phyloP scores from a whole-genome alignment of 1,284 basidiomycete genomes.

The Rhizoctonia solani region DNA sequence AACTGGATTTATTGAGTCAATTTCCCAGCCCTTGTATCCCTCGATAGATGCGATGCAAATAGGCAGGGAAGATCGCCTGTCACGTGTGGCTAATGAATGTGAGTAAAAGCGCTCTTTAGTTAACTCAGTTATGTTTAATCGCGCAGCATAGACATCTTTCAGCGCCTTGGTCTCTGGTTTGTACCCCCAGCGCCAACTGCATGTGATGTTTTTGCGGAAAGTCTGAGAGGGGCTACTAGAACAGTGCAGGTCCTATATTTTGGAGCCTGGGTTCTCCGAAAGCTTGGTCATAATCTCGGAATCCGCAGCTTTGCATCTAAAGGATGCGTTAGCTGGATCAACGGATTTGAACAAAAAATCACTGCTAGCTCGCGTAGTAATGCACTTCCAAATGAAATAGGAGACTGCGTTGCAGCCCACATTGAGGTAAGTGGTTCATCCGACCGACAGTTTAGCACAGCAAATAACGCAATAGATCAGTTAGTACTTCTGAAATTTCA shows the following conservation, averaged over 20 bases:
- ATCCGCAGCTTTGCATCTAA: background rate
- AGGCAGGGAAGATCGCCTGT: too few species aligned
- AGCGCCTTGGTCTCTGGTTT: background rate
- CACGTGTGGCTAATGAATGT: too few species aligned
- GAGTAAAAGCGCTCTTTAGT: too few species aligned
- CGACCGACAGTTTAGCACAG: background rate
- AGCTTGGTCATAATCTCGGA: background rate
- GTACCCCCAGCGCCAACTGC: background rate
- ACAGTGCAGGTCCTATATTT: constrained; percentile 2
- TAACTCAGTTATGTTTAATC: too few species aligned
- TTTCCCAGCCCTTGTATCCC: too few species aligned
- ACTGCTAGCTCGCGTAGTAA: background rate
- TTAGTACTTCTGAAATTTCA: background rate
- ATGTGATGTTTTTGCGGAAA: background rate
- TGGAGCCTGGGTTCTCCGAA: background rate
- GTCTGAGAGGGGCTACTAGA: background rate
- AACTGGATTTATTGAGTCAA: too few species aligned
- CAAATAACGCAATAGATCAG: background rate
- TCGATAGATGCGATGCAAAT: too few species aligned
- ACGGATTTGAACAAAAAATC: constrained; percentile 5
- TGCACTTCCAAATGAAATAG: background rate
- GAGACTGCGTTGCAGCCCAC: background rate
- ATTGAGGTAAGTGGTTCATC: background rate
- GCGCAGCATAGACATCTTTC: too few species aligned
- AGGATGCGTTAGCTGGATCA: constrained; percentile 6